These are phyloP conservation scores for Paramecium sonneborni DNA, from an alignment of 73 alveolate genomes.

Conservation along the genomic window DNA sequence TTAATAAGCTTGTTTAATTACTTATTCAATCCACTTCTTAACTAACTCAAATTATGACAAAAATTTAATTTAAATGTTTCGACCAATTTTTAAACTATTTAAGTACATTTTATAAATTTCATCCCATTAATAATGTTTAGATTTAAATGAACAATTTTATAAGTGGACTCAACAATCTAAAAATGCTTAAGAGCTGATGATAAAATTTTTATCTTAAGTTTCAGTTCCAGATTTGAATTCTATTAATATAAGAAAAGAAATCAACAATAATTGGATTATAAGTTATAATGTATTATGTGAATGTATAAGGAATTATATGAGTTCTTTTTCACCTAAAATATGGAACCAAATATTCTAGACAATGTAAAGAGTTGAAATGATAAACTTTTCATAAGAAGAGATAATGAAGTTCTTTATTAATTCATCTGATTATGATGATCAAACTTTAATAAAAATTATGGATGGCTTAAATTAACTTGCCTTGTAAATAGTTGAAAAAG, in stretches of 20 bases:
- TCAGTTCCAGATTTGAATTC: background rate
- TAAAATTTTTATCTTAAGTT: background rate
- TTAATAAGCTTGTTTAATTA: background rate
- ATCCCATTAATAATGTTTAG: background rate
- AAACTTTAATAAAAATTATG: background rate
- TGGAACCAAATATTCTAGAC: constrained; percentile 20
- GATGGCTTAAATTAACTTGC: constrained; percentile 18
- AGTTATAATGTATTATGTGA: background rate
- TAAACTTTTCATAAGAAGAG: background rate
- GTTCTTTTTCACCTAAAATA: background rate
- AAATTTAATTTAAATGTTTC: background rate
- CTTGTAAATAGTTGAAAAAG: background rate
- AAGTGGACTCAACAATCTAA: background rate
- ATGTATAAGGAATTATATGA: background rate
- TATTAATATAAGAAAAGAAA: background rate
- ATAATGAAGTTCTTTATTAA: background rate
- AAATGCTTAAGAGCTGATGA: background rate
- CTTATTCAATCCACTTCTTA: background rate
- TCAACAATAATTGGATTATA: background rate
- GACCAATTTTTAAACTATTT: background rate
- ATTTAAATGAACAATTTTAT: background rate
- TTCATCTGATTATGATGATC: background rate
- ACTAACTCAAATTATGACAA: background rate
- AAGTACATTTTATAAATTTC: background rate
- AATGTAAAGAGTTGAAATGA: background rate